Conservation (phyloP, 305 asterid genomes). For the Fraxinus baroniana region DNA sequence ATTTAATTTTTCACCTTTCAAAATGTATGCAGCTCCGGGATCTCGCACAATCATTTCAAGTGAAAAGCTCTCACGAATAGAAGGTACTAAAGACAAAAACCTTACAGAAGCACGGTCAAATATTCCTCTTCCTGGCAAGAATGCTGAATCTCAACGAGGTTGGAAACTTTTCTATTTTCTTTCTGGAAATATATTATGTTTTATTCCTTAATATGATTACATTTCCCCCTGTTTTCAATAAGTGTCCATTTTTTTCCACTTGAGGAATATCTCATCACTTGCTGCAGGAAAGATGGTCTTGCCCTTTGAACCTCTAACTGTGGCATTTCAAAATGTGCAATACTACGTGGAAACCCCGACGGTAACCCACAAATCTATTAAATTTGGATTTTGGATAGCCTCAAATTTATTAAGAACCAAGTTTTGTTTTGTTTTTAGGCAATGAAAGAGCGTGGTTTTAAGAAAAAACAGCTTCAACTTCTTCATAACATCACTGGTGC, state of each 20-base stretch:
- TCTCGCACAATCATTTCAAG: constrained; percentile 44
- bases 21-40: constrained; percentile 38
- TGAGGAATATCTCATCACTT: constrained; percentile 15
- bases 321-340: constrained; percentile 60
- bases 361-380: constrained; percentile 30
- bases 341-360: constrained; percentile 58
- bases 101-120: constrained; percentile 17
- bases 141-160: neutral
- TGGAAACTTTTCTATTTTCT: neutral
- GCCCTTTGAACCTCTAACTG: constrained; percentile 53
- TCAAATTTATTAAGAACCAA: neutral
- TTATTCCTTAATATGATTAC: neutral
- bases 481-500: constrained; percentile 58
- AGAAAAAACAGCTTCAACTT: constrained; percentile 51
- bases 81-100: constrained; percentile 2
- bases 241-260: neutral
- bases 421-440: constrained; percentile 37
- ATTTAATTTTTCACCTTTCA: neutral
- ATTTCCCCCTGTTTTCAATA: neutral
- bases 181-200: constrained; percentile 1
- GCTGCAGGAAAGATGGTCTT: constrained; percentile 48
- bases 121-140: neutral
- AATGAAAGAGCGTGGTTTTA: constrained; percentile 55
- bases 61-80: constrained; percentile 31
- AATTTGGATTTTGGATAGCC: neutral